Percentiles rank a stretch among this genome's conserved stretches.
Evolutionary conservation across 345 rosid species (phyloP).

Genomic region (Ceriops zippeliana): DNA sequence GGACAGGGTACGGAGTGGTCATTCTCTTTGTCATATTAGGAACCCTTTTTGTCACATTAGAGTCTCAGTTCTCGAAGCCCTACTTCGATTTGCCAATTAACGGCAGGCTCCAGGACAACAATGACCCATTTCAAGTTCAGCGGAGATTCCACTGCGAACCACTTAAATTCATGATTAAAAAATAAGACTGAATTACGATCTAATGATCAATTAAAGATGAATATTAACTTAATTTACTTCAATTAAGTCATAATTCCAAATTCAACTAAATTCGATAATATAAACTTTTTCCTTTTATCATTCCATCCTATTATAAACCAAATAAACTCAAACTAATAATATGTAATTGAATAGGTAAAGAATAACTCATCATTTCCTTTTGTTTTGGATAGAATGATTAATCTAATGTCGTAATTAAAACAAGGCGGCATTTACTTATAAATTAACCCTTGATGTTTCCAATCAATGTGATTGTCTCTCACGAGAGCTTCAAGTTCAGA

Average conservation of each 20-base stretch:
- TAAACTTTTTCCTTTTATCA: too few species aligned
- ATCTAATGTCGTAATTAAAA: too few species aligned
- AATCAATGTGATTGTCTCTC: background rate
- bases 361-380: too few species aligned
- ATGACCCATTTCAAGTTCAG: background rate
- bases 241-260: background rate
- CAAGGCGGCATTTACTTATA: too few species aligned
- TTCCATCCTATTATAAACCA: background rate
- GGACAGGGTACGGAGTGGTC: background rate
- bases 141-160: background rate
- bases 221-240: background rate
- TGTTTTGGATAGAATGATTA: too few species aligned
- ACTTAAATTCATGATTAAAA: background rate
- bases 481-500: background rate
- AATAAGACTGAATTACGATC: background rate
- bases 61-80: background rate
- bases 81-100: background rate
- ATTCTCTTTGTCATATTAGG: background rate
- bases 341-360: too few species aligned
- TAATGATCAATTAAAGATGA: background rate
- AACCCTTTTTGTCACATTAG: background rate
- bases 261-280: too few species aligned
- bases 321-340: background rate
- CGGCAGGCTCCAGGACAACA: background rate
- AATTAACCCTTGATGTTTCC: background rate